A percentile compares a stretch with the other conserved stretches of the same genome.
These are phyloP conservation scores for Pigoraptor vietnamica DNA, from an alignment of 78 protist species.

Conservation along the genomic window DNA sequence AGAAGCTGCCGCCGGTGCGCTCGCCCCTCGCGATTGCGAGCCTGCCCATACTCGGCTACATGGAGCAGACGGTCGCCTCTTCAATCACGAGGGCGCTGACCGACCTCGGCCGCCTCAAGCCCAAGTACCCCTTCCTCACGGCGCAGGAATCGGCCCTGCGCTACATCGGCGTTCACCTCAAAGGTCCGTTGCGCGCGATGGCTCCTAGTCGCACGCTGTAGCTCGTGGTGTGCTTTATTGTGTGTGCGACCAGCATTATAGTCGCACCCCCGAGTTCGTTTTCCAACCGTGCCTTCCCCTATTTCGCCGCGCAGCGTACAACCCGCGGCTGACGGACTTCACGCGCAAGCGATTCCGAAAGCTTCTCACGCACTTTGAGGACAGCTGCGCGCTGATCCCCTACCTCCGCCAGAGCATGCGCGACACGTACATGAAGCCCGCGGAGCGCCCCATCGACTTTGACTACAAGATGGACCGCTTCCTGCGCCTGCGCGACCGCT, in stretches of 20 bases:
- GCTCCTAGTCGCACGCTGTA: too few relatives aligned
- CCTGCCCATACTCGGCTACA: slow-evolving; percentile 6
- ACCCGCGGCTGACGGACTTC: not conserved
- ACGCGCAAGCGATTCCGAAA: not conserved
- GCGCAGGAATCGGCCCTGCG: not conserved
- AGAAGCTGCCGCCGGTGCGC: not conserved
- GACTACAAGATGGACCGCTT: not conserved
- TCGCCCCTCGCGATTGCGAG: not conserved
- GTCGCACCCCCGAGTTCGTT: too few relatives aligned
- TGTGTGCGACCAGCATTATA: too few relatives aligned
- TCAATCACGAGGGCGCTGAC: not conserved
- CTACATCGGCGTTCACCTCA: not conserved
- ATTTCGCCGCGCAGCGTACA: not conserved
- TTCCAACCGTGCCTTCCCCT: too few relatives aligned
- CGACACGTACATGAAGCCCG: not conserved
- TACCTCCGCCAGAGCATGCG: not conserved
- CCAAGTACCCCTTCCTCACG: not conserved
- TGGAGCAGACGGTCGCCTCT: not conserved
- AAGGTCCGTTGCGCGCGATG: not conserved
- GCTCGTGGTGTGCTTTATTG: too few relatives aligned
- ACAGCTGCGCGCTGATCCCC: not conserved
- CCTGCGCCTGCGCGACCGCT: not conserved
- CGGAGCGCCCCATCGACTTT: not conserved
- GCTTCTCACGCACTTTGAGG: not conserved
- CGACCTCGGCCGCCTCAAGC: not conserved